Evolutionary conservation across 2,329 filamentous ascomycete species (phyloP).

Genomic region (Scedosporium apiospermum): DNA sequence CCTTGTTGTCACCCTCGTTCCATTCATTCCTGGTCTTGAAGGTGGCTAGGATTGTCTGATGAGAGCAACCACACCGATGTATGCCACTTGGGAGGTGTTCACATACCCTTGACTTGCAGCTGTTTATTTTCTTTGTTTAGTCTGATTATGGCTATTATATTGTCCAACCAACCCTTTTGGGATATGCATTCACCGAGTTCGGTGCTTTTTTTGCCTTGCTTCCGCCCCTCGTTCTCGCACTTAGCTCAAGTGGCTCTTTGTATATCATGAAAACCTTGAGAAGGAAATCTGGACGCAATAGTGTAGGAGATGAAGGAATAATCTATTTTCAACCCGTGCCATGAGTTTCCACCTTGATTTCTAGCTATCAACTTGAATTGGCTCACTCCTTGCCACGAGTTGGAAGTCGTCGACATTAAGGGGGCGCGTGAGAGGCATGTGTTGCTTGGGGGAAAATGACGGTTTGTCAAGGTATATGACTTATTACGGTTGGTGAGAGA

Average conservation of each 20-base stretch:
- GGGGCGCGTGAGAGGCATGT: neutral
- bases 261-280: neutral
- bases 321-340: neutral
- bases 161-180: neutral
- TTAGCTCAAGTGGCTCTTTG: neutral
- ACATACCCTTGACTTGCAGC: neutral
- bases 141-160: neutral
- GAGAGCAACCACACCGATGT: neutral
- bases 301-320: conserved; percentile 1
- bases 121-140: neutral
- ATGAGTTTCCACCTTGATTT: neutral
- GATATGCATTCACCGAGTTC: neutral
- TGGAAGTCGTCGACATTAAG: neutral
- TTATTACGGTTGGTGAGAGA: neutral
- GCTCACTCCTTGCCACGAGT: neutral
- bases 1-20: neutral
- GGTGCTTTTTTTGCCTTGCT: neutral
- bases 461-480: neutral
- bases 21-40: neutral
- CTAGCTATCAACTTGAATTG: neutral
- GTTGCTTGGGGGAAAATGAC: neutral
- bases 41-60: neutral
- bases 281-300: neutral
- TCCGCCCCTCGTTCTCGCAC: neutral
- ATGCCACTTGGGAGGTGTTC: neutral